phyloP scores from a whole-genome alignment of 1,284 basidiomycete species.

The Hypsizygus ulmarius region DNA sequence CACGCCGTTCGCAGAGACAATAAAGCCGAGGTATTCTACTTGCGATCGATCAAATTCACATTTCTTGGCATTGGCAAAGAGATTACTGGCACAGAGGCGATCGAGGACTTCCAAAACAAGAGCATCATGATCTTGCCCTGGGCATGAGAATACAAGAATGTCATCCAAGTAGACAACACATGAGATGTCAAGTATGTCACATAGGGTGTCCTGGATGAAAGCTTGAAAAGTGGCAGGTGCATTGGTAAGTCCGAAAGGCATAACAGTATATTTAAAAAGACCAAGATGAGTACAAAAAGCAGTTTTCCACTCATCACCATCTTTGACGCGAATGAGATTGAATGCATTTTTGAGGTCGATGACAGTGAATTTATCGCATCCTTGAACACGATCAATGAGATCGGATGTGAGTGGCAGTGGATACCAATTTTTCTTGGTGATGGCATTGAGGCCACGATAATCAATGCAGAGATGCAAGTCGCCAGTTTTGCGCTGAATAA shows the following conservation, averaged over 20 bases:
- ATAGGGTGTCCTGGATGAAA: conserved; percentile 21
- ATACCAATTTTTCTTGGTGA: conserved; percentile 22
- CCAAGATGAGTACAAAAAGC: conserved; percentile 9
- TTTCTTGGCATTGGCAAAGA: conserved; percentile 30
- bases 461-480: conserved; percentile 33
- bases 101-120: conserved; percentile 29
- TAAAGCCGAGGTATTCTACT: conserved; percentile 41
- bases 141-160: conserved; percentile 10
- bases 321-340: conserved; percentile 6
- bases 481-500: conserved; percentile 31
- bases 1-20: conserved; percentile 31
- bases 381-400: conserved; percentile 1
- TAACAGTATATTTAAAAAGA: conserved; percentile 15
- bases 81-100: conserved; percentile 22
- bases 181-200: conserved; percentile 29
- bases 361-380: conserved; percentile 20
- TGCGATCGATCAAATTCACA: conserved; percentile 28
- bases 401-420: background rate
- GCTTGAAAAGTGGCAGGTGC: conserved; percentile 29
- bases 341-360: conserved; percentile 23
- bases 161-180: conserved; percentile 31
- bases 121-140: conserved; percentile 16
- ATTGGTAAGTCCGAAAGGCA: conserved; percentile 25
- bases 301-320: conserved; percentile 17
- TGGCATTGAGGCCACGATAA: conserved; percentile 39